These are phyloP conservation scores for Boletus vermiculosoides DNA, from an alignment of 768 basidiomycete genomes.

Conservation along the genomic window DNA sequence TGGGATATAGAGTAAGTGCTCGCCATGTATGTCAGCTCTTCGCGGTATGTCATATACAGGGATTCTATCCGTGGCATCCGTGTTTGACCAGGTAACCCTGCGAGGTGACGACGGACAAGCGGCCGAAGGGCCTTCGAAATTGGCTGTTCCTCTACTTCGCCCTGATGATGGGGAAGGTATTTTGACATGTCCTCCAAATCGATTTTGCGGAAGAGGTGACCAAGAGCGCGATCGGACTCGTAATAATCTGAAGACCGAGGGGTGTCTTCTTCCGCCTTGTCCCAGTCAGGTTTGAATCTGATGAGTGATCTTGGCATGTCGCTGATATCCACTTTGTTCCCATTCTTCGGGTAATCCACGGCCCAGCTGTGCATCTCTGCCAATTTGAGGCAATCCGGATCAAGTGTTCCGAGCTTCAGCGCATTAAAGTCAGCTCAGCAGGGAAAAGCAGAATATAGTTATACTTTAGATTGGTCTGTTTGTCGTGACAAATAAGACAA, in stretches of 20 bases:
- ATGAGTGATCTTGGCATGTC: conserved; percentile 56
- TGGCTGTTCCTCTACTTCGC: conserved; percentile 33
- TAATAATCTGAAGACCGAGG: conserved; percentile 68
- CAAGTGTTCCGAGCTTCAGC: conserved; percentile 57
- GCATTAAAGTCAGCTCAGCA: conserved; percentile 1
- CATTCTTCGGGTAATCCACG: conserved; percentile 81
- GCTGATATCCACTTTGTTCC: conserved; percentile 57
- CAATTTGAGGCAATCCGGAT: conserved; percentile 53
- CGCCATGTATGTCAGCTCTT: conserved; percentile 71
- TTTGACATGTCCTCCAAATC: conserved; percentile 38
- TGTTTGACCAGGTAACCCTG: background rate
- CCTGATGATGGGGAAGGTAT: conserved; percentile 8
- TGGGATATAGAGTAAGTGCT: conserved; percentile 64
- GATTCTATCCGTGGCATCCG: conserved; percentile 15
- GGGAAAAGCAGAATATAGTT: background rate
- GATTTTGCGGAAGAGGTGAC: conserved; percentile 67
- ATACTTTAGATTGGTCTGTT: conserved; percentile 70
- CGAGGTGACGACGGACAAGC: conserved; percentile 24
- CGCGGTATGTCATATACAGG: conserved; percentile 42
- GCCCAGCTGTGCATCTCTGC: conserved; percentile 61
- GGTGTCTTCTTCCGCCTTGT: conserved; percentile 54
- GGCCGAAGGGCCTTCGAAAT: conserved; percentile 21
- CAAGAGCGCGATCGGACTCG: conserved; percentile 66
- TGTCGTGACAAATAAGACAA: background rate
- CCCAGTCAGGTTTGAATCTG: conserved; percentile 77